Evolutionary conservation across 129 eudicot species (phyloP).

Genomic region (Helichrysum umbraculigerum): DNA sequence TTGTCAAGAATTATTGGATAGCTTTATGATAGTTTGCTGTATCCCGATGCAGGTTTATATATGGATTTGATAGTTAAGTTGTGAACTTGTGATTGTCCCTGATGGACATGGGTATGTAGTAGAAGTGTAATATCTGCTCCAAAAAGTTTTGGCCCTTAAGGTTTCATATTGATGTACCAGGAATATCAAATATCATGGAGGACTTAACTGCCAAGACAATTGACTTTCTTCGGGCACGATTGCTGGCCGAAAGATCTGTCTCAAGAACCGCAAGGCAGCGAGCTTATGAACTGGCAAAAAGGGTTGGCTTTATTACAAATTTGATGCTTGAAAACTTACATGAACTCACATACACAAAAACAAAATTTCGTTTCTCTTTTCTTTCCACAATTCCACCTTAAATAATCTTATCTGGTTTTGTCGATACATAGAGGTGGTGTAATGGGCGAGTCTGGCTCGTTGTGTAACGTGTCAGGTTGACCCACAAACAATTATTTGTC

Average conservation of each 20-base stretch:
- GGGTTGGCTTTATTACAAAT: conserved; percentile 54
- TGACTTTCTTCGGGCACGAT: conserved; percentile 81
- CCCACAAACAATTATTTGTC: neutral
- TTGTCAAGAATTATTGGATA: conserved; percentile 3
- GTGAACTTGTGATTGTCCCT: neutral
- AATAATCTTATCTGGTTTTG: conserved; percentile 9
- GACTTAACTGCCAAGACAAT: conserved; percentile 72
- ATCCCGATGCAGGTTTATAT: neutral
- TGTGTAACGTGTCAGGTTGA: neutral
- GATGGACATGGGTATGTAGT: neutral
- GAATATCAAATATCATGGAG: conserved; percentile 47
- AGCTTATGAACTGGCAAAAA: conserved; percentile 81
- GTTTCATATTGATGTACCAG: conserved; percentile 38
- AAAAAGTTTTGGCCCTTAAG: conserved; percentile 19
- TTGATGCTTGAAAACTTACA: conserved; percentile 13
- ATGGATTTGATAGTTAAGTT: conserved; percentile 7
- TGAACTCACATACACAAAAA: neutral
- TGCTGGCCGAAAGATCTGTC: conserved; percentile 84
- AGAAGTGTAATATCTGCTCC: neutral
- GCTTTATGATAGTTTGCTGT: neutral
- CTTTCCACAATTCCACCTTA: conserved; percentile 3
- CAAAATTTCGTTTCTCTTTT: neutral
- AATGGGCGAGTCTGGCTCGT: neutral
- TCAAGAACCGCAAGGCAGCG: conserved; percentile 79
- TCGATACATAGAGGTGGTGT: neutral